These are phyloP conservation scores for Dictyostelium firmibasis DNA, from an alignment of 78 protist species.

Conservation along the genomic window DNA sequence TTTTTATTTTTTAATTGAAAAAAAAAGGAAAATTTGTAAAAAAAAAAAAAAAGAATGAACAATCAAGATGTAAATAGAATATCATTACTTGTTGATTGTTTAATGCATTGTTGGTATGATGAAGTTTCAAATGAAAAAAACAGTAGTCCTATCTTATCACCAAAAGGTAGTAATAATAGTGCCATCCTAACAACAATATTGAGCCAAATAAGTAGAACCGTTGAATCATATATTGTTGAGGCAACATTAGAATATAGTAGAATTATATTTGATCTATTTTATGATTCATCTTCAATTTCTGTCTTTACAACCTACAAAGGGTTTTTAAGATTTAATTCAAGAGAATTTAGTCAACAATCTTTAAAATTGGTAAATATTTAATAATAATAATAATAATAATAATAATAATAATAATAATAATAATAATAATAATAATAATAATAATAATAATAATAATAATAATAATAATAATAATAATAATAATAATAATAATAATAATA, in stretches of 20 bases:
- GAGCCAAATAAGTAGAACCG: neutral
- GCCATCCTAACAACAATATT: neutral
- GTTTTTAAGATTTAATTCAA: neutral
- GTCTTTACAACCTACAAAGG: conserved; percentile 14
- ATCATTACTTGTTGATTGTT: conserved; percentile 28
- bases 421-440: too few relatives aligned
- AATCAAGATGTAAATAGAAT: neutral
- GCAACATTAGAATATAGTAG: conserved; percentile 48
- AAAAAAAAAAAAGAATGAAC: neutral
- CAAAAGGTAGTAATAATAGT: neutral
- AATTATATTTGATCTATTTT: conserved; percentile 33
- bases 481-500: too few relatives aligned
- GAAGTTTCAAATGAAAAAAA: neutral
- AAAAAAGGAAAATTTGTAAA: neutral
- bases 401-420: too few relatives aligned
- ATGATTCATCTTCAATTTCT: neutral
- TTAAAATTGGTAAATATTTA: conserved; percentile 10
- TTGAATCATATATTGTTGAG: conserved; percentile 27
- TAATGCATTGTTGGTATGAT: conserved; percentile 28
- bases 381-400: neutral
- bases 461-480: too few relatives aligned
- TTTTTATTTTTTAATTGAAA: neutral
- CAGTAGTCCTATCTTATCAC: neutral
- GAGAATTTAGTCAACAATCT: conserved; percentile 28
- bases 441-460: too few relatives aligned